Percentiles rank a stretch among this genome's conserved stretches.
Conservation (phyloP, 2,329 filamentous ascomycete genomes). For the Drechslerella dactyloides region DNA sequence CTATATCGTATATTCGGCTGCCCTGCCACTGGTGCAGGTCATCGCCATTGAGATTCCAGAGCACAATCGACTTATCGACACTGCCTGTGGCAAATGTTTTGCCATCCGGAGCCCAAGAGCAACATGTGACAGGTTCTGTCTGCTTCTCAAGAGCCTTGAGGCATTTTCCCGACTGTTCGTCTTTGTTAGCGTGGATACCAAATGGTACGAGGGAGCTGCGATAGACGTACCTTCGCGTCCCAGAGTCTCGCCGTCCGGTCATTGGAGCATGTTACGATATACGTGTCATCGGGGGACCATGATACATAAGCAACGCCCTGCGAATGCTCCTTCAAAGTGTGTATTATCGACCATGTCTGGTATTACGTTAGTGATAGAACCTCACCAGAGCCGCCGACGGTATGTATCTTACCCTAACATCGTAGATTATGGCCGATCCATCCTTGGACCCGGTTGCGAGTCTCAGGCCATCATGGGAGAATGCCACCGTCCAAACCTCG, state of each 20-base stretch:
- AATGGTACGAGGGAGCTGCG: conserved; percentile 51
- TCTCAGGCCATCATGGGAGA: conserved; percentile 83
- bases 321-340: conserved; percentile 70
- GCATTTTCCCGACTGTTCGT: conserved; percentile 67
- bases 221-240: conserved; percentile 68
- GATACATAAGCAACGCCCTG: conserved; percentile 77
- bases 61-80: conserved; percentile 72
- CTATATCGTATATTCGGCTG: conserved; percentile 81
- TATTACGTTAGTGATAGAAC: conserved; percentile 2
- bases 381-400: neutral
- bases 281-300: conserved; percentile 90
- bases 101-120: conserved; percentile 84
- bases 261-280: conserved; percentile 81
- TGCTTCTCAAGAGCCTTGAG: conserved; percentile 72
- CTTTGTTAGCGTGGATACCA: conserved; percentile 63
- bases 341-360: conserved; percentile 69
- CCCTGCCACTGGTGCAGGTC: conserved; percentile 71
- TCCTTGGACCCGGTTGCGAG: conserved; percentile 83
- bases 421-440: conserved; percentile 78
- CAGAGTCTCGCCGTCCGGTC: conserved; percentile 78
- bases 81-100: conserved; percentile 79
- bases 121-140: conserved; percentile 83
- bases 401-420: conserved; percentile 63
- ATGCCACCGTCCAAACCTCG: conserved; percentile 90
- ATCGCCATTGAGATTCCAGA: conserved; percentile 72